These are phyloP conservation scores for Aegilops tauschii DNA, from an alignment of 176 grass and related monocot genomes.

Conservation along the genomic window DNA sequence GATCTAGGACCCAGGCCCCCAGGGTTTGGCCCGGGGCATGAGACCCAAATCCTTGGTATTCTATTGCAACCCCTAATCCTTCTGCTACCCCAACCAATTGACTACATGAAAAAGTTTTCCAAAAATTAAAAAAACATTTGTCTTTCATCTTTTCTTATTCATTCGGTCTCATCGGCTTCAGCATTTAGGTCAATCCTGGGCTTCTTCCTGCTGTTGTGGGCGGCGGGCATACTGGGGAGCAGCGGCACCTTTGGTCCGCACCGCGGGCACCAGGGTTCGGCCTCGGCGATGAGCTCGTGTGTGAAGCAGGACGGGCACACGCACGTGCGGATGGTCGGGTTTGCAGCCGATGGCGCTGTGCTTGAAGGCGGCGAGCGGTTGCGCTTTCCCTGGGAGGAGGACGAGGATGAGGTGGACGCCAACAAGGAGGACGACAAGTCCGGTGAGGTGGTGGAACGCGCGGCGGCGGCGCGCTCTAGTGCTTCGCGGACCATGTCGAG, in stretches of 20 bases:
- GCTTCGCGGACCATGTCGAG: slow-evolving; percentile 59
- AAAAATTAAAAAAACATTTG: neutral
- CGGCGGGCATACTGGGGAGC: neutral
- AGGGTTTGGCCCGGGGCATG: no score
- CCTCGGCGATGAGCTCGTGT: slow-evolving; percentile 50
- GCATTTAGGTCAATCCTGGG: slow-evolving; percentile 56
- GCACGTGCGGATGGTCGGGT: slow-evolving; percentile 22
- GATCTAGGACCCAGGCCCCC: no score
- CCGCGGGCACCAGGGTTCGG: slow-evolving; percentile 48
- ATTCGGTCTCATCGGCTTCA: slow-evolving; percentile 41
- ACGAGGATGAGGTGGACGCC: slow-evolving; percentile 36
- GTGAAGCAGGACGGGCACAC: slow-evolving; percentile 58
- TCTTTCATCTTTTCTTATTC: neutral
- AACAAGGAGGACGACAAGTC: neutral
- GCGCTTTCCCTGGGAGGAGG: slow-evolving; percentile 40
- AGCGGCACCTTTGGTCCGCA: slow-evolving; percentile 41
- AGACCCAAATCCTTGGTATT: no score
- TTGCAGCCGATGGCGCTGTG: neutral
- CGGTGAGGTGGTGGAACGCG: neutral
- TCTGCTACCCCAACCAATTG: no score
- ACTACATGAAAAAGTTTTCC: neutral
- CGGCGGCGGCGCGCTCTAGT: slow-evolving; percentile 30
- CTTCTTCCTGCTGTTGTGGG: slow-evolving; percentile 30
- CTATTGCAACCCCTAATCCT: no score
- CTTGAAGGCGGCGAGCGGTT: neutral